Evolutionary conservation across 768 basidiomycete species (phyloP).

Genomic region (Amanita phalloides): DNA sequence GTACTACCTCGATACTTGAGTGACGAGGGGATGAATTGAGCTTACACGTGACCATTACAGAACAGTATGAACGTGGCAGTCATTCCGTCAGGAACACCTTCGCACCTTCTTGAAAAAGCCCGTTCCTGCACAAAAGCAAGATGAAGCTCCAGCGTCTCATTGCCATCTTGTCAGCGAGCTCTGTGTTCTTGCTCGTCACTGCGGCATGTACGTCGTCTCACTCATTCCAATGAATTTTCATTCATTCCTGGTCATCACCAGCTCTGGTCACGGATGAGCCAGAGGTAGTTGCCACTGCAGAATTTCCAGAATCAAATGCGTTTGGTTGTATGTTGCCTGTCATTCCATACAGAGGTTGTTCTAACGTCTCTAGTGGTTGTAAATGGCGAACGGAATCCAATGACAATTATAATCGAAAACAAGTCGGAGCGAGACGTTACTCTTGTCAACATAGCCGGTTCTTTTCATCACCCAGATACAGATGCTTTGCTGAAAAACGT

Average conservation of each 20-base stretch:
- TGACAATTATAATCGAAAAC: constrained; percentile 62
- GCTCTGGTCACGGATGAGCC: constrained; percentile 25
- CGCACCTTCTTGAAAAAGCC: neutral
- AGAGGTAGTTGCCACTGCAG: constrained; percentile 41
- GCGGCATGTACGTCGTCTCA: constrained; percentile 10
- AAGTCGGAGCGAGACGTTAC: constrained; percentile 66
- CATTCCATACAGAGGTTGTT: neutral
- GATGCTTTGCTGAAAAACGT: constrained; percentile 66
- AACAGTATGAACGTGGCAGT: constrained; percentile 11
- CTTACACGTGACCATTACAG: neutral
- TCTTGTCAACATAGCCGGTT: constrained; percentile 52
- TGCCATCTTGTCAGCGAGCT: constrained; percentile 1
- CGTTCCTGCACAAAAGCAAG: neutral
- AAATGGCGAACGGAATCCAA: constrained; percentile 71
- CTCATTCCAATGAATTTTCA: neutral
- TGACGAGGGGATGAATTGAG: neutral
- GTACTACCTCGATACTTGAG: neutral
- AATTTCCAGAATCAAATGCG: constrained; percentile 62
- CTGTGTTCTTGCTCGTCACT: constrained; percentile 12
- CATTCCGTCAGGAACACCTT: neutral
- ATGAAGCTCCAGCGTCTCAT: constrained; percentile 5
- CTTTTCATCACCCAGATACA: constrained; percentile 55
- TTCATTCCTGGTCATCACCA: neutral
- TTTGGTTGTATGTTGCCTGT: constrained; percentile 55
- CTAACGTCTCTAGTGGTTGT: constrained; percentile 47